Percentiles rank a stretch among this genome's conserved stretches.
phyloP scores from a whole-genome alignment of 441 rosid species.

The Euphorbia celastroides region DNA sequence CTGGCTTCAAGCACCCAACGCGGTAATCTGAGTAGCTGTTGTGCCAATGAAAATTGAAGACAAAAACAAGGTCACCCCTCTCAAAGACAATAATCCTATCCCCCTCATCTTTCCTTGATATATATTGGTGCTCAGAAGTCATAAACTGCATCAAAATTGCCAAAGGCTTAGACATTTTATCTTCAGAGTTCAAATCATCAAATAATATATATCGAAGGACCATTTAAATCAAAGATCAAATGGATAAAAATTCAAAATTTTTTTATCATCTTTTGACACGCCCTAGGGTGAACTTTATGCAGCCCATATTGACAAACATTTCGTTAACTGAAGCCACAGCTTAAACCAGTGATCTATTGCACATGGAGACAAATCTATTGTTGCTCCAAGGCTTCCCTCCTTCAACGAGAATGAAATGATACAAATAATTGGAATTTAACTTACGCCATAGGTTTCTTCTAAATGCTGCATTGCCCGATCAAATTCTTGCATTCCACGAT shows the following conservation, averaged over 20 bases:
- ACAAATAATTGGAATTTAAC: slow-evolving; percentile 23
- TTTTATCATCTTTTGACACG: neutral
- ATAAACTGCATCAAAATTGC: slow-evolving; percentile 62
- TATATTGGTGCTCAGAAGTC: slow-evolving; percentile 85
- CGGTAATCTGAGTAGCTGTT: slow-evolving; percentile 83
- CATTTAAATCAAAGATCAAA: neutral
- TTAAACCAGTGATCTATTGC: too few species aligned
- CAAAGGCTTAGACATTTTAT: slow-evolving; percentile 6
- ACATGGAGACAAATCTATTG: too few species aligned
- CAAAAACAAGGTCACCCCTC: slow-evolving; percentile 80
- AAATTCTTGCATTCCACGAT: slow-evolving; percentile 89
- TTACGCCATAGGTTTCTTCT: slow-evolving; percentile 73
- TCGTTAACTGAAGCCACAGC: too few species aligned
- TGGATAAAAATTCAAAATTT: neutral
- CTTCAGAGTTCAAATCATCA: neutral
- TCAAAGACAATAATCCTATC: slow-evolving; percentile 79
- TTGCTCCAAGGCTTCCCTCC: too few species aligned
- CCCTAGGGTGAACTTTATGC: neutral
- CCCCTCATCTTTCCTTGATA: slow-evolving; percentile 82
- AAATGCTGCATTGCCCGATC: slow-evolving; percentile 93
- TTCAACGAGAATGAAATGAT: neutral
- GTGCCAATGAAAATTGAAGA: slow-evolving; percentile 90
- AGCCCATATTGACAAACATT: too few species aligned
- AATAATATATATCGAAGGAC: neutral
- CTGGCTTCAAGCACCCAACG: slow-evolving; percentile 80